Conservation (phyloP, 306 rosid species). For the Acmispon strigosus region DNA sequence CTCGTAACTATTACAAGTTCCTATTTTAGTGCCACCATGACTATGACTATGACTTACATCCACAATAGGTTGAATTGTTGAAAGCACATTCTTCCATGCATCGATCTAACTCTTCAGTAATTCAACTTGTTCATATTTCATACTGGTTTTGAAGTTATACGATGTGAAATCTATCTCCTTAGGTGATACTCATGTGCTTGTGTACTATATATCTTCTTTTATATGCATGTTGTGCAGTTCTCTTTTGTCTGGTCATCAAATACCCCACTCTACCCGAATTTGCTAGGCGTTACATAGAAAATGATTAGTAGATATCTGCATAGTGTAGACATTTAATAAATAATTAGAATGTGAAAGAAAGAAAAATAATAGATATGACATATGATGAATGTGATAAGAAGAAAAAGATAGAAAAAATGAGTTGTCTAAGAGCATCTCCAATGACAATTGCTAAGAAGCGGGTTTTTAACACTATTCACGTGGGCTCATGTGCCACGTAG, state of each 20-base stretch:
- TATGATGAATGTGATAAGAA: no score
- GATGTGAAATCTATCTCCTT: not conserved
- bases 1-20: not conserved
- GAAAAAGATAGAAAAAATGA: no score
- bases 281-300: not conserved
- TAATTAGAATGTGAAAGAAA: no score
- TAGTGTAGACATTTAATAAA: no score
- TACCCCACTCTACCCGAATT: not conserved
- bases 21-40: not conserved
- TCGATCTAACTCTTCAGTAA: not conserved
- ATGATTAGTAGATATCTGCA: no score
- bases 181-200: not conserved
- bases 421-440: no score
- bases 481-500: no score
- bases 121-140: conserved; percentile 12
- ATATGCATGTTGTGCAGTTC: not conserved
- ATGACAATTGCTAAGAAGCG: no score
- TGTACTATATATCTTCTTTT: not conserved
- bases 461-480: no score
- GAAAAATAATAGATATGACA: no score
- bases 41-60: not conserved
- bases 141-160: conserved; percentile 12
- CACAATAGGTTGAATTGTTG: no score
- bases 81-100: not conserved
- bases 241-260: not conserved